A percentile compares a stretch with the other conserved stretches of the same genome.
phyloP scores from a whole-genome alignment of 2,329 filamentous ascomycete genomes.

The Fusarium proliferatum region DNA sequence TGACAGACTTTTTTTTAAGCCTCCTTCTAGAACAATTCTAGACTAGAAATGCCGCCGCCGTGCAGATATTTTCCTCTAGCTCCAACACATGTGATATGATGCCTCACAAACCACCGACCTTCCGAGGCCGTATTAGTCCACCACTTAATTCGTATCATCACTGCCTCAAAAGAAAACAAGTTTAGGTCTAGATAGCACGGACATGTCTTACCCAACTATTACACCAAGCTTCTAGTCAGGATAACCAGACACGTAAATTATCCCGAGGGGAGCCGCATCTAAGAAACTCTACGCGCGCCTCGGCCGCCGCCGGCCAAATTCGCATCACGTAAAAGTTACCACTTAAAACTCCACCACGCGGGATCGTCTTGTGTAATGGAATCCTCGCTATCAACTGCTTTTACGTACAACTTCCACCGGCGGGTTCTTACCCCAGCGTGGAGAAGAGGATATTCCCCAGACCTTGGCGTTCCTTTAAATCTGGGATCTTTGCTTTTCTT shows the following conservation, averaged over 20 bases:
- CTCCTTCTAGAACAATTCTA: constrained; percentile 1
- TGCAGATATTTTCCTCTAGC: not conserved
- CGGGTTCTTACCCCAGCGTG: not conserved
- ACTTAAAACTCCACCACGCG: not conserved
- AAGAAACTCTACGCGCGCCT: constrained; percentile 12
- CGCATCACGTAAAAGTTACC: constrained; percentile 24
- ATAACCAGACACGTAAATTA: not conserved
- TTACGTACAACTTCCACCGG: constrained; percentile 15
- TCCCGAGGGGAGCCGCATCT: constrained; percentile 15
- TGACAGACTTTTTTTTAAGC: not conserved
- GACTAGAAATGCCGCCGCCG: not conserved
- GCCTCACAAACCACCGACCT: not conserved
- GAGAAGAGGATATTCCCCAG: constrained; percentile 19
- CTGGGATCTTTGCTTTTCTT: not conserved
- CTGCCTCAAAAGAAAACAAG: accelerated
- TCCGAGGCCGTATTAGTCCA: not conserved
- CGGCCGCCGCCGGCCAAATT: constrained; percentile 1
- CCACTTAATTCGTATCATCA: too few relatives aligned
- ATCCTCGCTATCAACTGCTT: constrained; percentile 12
- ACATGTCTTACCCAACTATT: constrained; percentile 1
- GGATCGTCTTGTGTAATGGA: constrained; percentile 12
- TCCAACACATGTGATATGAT: not conserved
- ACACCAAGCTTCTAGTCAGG: not conserved
- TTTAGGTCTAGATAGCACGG: not conserved
- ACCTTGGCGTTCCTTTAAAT: constrained; percentile 8